A percentile compares a stretch with the other conserved stretches of the same genome.
These are phyloP conservation scores for Alternaria arborescens DNA, from an alignment of 2,329 filamentous ascomycete species.

Conservation along the genomic window DNA sequence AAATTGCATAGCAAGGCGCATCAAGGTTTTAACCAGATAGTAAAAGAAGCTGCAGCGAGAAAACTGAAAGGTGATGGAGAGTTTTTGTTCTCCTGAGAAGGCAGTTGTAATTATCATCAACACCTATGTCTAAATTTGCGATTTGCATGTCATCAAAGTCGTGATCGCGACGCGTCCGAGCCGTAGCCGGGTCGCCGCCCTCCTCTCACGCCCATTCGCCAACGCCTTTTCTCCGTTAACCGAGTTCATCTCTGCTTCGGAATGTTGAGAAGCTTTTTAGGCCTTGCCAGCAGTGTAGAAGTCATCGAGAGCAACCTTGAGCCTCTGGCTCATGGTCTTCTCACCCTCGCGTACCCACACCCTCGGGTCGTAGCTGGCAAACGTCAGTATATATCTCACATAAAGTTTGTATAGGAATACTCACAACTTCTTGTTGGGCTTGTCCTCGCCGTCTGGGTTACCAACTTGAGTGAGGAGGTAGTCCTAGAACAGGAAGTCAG, in stretches of 20 bases:
- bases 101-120: background rate
- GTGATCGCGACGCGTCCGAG: slow-evolving; percentile 1
- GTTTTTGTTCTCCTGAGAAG: background rate
- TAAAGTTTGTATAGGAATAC: background rate
- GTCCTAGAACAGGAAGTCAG: background rate
- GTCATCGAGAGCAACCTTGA: slow-evolving; percentile 83
- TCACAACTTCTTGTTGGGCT: slow-evolving; percentile 93
- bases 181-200: background rate
- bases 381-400: background rate
- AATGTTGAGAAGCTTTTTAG: slow-evolving; percentile 56
- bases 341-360: slow-evolving; percentile 97
- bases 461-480: slow-evolving; percentile 55
- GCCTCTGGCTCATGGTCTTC: slow-evolving; percentile 86
- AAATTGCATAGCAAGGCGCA: no score
- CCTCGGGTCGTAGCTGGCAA: slow-evolving; percentile 46
- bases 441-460: slow-evolving; percentile 94
- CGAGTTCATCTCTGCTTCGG: background rate
- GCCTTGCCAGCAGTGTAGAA: slow-evolving; percentile 86
- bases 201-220: slow-evolving; percentile 13
- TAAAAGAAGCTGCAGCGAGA: no score
- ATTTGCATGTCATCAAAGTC: background rate
- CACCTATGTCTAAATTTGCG: background rate
- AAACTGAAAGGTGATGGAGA: background rate
- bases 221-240: slow-evolving; percentile 26
- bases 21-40: no score